Evolutionary conservation across 2,329 filamentous ascomycete species (phyloP), one percentile per base, ranked within the genome.

Genomic region (Calonectria pseudoturangicola): DNA sequence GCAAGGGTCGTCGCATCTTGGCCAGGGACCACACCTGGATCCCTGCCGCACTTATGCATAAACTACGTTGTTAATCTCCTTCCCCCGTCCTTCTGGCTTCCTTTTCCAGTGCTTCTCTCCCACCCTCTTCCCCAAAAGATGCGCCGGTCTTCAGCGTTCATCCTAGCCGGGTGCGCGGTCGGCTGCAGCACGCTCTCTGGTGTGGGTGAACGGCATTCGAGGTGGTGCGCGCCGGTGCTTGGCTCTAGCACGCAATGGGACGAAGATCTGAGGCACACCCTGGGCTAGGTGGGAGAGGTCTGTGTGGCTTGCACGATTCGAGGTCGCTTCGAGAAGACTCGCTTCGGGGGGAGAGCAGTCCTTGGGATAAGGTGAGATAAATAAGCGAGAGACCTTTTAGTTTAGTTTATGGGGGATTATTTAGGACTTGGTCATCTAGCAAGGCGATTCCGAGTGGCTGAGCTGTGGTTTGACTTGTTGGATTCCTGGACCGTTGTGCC

Each of bases 201-300:
- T 36, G 33, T 36, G 33, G 33, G 33, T 36, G 7, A 36, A 36
- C 12, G 8, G 33, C 7, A 9, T 36, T 33, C 9, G 51, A 36
- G 18, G n/a, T n/a, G 30, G 51, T 10, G 54, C 21, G 36, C 13
- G n/a, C n/a, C 33, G n/a, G 41, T 27, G 39, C 39, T 21, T 21
- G 50, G 63, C 48, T 21, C 64, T 43, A 66, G 64, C 64, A 33
- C 64, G 39, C 16, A 47, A 43, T 16, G 54, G 39, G 54, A 60
- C 54, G 33, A 60, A 45, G 15, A 39, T 63, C 39, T 36, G 66
- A 68, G 33, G 54, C 54, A 68, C 43, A 68, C 41, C 6, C 41
- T 3, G 21, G 21, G 21, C 21, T 21, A 21, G 21, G 21, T n/a
- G 10, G 9, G 9, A 58, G 21, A n/a, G 54, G 18, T 60, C 58